These are phyloP conservation scores for Chrysanthemum lavandulifolium DNA, from an alignment of 129 eudicot species.

Conservation along the genomic window DNA sequence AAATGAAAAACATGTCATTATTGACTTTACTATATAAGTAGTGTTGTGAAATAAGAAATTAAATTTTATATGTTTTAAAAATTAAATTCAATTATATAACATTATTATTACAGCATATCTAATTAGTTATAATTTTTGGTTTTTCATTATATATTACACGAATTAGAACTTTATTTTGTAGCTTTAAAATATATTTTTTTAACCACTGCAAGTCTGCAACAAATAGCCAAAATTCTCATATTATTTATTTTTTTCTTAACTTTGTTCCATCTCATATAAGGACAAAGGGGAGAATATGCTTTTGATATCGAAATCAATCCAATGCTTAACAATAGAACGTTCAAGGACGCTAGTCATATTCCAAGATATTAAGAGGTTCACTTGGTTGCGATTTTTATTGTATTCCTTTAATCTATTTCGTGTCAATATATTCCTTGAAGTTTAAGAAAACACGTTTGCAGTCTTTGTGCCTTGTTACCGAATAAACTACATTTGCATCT, in stretches of 20 bases:
- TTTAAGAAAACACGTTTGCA: slow-evolving; percentile 22
- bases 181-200: too few relatives aligned
- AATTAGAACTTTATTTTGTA: background rate
- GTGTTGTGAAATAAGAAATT: too few relatives aligned
- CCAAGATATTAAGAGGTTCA: slow-evolving; percentile 15
- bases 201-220: too few relatives aligned
- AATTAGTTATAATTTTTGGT: background rate
- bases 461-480: background rate
- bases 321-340: slow-evolving; percentile 21
- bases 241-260: background rate
- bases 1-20: too few relatives aligned
- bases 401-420: background rate
- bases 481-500: slow-evolving; percentile 21
- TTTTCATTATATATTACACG: too few relatives aligned
- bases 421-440: background rate
- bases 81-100: too few relatives aligned
- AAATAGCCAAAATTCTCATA: too few relatives aligned
- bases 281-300: slow-evolving; percentile 11
- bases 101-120: too few relatives aligned
- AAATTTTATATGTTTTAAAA: too few relatives aligned
- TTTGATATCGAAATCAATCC: background rate
- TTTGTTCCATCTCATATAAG: background rate
- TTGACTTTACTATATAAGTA: too few relatives aligned
- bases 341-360: slow-evolving; percentile 4
- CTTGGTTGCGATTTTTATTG: background rate